Evolutionary conservation across 2,329 filamentous ascomycete species (phyloP), one percentile per base, ranked within the genome.

Genomic region (Anthostomella pinea): DNA sequence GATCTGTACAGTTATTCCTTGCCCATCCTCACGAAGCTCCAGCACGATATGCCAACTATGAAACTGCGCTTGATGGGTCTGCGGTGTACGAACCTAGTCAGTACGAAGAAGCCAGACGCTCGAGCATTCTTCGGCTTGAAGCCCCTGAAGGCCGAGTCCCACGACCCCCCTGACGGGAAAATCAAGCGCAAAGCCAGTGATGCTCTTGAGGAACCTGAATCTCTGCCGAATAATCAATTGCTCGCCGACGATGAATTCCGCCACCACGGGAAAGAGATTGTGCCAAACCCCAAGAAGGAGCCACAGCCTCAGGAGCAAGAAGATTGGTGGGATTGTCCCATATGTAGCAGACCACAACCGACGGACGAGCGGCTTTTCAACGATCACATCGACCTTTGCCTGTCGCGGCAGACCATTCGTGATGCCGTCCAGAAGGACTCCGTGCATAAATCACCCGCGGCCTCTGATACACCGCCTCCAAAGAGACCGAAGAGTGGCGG

Each of bases 371-470:
- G 73, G 29, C 68, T 66, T 1, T 95, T 97, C 64, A 98, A 98
- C 50, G 79, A 85, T 38, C 93, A 98, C 56, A 89, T 98, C 33
- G 93, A 98, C 59, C 76, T 85, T 7, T 98, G 93, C 59, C 73
- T 98, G 2, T 96, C 90, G 1, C 75, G 83, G 37, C 80, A 86
- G 54, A 87, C 88, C 0, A 97, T 98, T 52, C 83, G 83, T 29
- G 87, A 96, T 53, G 84, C 80, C 0, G 82, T 93, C 1, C 81
- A 87, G 39, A 72, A 72, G 37, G 63, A 71, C 42, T 56, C 55
- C 31, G 33, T 56, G 18, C 38, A 54, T 45, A 46, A 41, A 22
- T 32, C 41, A 13, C 19, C 30, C 26, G 34, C 52, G 21, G 34
- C 49, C 29, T 29, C 28, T 11, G 63, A 64, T 25, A 65, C 62